phyloP scores from a whole-genome alignment of 805 yeast genomes.

The Yamadazyma laniorum region DNA sequence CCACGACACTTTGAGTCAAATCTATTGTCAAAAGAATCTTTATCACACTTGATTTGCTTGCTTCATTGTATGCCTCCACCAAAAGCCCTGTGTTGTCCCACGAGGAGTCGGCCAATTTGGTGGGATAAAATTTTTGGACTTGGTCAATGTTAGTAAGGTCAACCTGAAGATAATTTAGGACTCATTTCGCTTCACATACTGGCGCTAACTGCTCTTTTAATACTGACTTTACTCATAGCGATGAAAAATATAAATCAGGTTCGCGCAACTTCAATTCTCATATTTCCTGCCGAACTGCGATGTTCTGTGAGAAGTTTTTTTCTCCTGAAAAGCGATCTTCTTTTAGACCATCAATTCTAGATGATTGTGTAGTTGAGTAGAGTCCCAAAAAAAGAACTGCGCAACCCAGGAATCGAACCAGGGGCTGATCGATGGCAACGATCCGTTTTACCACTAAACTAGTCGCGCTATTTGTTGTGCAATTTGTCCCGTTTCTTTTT shows the following conservation, averaged over 20 bases:
- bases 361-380: too few species aligned
- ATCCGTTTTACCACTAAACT: conserved; percentile 10
- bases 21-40: conserved; percentile 74
- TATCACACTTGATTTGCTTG: conserved; percentile 1
- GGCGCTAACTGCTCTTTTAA: conserved; percentile 15
- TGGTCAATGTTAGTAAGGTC: conserved; percentile 14
- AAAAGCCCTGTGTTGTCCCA: conserved; percentile 97
- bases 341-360: too few species aligned
- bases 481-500: too few species aligned
- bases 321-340: too few species aligned
- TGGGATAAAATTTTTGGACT: conserved; percentile 80
- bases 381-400: conserved; percentile 8
- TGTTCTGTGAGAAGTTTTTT: too few species aligned
- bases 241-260: too few species aligned
- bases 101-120: conserved; percentile 72
- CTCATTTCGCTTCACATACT: conserved; percentile 10
- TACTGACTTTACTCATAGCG: conserved; percentile 86
- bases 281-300: too few species aligned
- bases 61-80: conserved; percentile 53
- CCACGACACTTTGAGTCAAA: conserved; percentile 76
- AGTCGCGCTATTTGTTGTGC: too few species aligned
- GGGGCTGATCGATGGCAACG: conserved; percentile 11
- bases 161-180: neutral
- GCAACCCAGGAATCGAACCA: conserved; percentile 10
- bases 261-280: too few species aligned